Evolutionary conservation across 1,284 basidiomycete genomes (phyloP).

Genomic region (Pseudozyma sp.): DNA sequence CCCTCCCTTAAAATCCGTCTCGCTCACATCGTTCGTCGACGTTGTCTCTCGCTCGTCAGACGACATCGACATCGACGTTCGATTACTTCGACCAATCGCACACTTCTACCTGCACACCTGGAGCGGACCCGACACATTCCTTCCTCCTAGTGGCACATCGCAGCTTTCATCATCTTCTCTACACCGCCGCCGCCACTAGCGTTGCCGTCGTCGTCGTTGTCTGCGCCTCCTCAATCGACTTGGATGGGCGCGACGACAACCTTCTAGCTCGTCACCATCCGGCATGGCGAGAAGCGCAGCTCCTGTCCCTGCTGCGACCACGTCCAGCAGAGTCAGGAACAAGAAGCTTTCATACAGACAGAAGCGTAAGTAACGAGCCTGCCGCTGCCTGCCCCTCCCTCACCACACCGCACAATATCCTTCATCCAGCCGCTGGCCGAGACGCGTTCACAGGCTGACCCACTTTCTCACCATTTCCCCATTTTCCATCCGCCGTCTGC

Average conservation of each 20-base stretch:
- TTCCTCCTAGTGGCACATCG: slow-evolving; percentile 23
- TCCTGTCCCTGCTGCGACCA: slow-evolving; percentile 51
- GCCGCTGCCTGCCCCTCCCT: not conserved
- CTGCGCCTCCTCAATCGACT: slow-evolving; percentile 28
- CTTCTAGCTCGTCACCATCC: slow-evolving; percentile 42
- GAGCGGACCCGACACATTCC: slow-evolving; percentile 30
- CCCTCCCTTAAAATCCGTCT: slow-evolving; percentile 17
- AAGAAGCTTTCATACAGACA: slow-evolving; percentile 62
- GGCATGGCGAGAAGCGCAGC: slow-evolving; percentile 54
- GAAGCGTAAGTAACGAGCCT: slow-evolving; percentile 48
- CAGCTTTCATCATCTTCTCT: not conserved
- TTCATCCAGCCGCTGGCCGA: no score
- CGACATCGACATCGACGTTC: slow-evolving; percentile 1
- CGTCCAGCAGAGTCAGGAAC: slow-evolving; percentile 63
- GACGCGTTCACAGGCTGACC: slow-evolving; percentile 18
- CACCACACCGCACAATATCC: no score
- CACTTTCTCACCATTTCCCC: slow-evolving; percentile 5
- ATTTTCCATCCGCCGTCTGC: slow-evolving; percentile 10
- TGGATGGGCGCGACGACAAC: slow-evolving; percentile 49
- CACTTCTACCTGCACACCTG: slow-evolving; percentile 7
- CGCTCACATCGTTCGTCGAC: slow-evolving; percentile 6
- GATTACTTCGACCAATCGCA: not conserved
- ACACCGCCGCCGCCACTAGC: no score
- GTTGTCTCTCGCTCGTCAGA: slow-evolving; percentile 6
- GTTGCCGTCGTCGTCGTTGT: slow-evolving; percentile 18